Base-by-base conservation (phyloP, 1,284 basidiomycete species). In the Paramarasmius palmivorus region DNA sequence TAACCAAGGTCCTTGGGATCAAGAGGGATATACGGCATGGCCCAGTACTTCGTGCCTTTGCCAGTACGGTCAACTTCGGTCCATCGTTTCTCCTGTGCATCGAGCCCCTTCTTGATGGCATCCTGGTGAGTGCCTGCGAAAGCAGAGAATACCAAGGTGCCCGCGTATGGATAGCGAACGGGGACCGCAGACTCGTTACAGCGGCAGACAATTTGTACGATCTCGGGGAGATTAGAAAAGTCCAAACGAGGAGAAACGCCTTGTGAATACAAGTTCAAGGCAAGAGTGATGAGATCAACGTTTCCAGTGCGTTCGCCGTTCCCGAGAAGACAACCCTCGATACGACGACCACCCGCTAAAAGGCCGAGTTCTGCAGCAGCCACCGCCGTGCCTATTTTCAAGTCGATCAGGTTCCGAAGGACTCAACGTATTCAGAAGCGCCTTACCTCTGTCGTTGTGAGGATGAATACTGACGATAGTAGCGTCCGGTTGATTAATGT, bases 251-350 rank as follows among this genome's bases (percentile, higher is more conserved):
- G 93, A 45, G 78, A 70, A 61, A 95, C 81, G 41, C 93, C 93
- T 73, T 95, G 93, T 12, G 90, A 90, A 71, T 93, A 95, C 59
- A 90, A 79, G 74, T 95, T 95, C 60, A 95, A 77, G 23, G 90
- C 93, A 44, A 95, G 84, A 53, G 90, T 94, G 63, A 95, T 92
- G 56, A 95, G 74, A 69, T 95, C 93, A 59, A 95, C 93, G 65
- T 95, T 95, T 49, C 93, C 93, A 12, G 93, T 95, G 26, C 93
- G 85, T 73, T 95, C 93, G 56, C 93, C 93, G 65, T 95, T 95
- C 19, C 93, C 93, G 55, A 95, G 90, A 36, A 95, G 78, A 59
- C 93, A 95, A 14, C 93, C 93, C 68, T 95, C 93, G 54, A 95
- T 83, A 49, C 93, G 88, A 68, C 95, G 92, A 2, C 85, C 93